Conservation (phyloP, 129 eudicot genomes). For the Helianthus annuus region DNA sequence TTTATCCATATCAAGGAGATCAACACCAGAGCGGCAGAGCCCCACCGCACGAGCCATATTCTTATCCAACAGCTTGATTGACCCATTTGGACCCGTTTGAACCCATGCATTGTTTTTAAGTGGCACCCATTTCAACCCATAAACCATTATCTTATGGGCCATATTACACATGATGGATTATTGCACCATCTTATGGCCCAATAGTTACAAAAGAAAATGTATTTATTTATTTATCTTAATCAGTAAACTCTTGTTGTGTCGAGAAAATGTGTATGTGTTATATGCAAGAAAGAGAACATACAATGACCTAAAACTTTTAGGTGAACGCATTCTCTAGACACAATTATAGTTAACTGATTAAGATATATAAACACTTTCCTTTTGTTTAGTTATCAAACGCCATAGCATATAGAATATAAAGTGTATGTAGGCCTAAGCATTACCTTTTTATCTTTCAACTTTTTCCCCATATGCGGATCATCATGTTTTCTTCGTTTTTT, state of each 20-base stretch:
- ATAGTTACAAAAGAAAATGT: too few species aligned
- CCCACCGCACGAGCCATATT: conserved; percentile 3
- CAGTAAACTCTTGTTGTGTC: too few species aligned
- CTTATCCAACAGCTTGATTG: conserved; percentile 6
- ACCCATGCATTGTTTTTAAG: conserved; percentile 7
- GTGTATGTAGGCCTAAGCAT: conserved; percentile 13
- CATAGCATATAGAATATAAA: conserved; percentile 12
- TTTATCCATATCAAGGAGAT: neutral
- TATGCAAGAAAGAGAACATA: too few species aligned
- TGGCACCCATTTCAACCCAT: neutral
- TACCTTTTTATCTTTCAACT: conserved; percentile 81
- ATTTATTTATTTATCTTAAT: too few species aligned
- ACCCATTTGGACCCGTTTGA: neutral
- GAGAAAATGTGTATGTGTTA: too few species aligned
- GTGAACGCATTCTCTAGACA: too few species aligned
- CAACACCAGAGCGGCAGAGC: neutral
- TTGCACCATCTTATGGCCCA: neutral
- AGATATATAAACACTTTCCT: neutral
- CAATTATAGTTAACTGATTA: neutral
- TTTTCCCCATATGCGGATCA: conserved; percentile 59
- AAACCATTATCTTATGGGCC: conserved; percentile 12
- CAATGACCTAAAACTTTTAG: too few species aligned
- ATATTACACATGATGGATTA: neutral
- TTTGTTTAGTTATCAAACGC: neutral
- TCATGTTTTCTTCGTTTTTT: conserved; percentile 91